A percentile compares a stretch with the other conserved stretches of the same genome.
Evolutionary conservation across 75 land plant species (phyloP).

Genomic region (Chamaecyparis obtusa): DNA sequence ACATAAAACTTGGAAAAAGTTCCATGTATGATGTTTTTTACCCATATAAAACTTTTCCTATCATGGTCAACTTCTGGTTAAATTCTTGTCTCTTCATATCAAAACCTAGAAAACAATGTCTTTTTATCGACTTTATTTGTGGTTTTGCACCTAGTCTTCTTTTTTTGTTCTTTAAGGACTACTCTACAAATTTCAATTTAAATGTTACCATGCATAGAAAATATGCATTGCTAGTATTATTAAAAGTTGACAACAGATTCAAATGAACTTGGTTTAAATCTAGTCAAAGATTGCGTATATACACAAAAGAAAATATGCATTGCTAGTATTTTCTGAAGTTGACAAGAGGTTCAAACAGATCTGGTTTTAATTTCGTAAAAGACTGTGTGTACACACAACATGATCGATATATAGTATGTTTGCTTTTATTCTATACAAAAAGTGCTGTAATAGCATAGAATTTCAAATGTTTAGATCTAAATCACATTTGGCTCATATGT

Average conservation of each 20-base stretch:
- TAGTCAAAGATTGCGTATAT: not conserved
- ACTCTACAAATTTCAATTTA: not conserved
- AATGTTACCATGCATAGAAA: not conserved
- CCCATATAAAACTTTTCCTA: no score
- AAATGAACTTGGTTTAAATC: not conserved
- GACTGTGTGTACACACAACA: not conserved
- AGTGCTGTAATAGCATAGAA: not conserved
- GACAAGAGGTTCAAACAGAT: not conserved
- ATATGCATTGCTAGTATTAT: not conserved
- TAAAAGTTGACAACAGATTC: not conserved
- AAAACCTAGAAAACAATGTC: not conserved
- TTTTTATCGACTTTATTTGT: not conserved
- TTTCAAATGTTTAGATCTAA: not conserved
- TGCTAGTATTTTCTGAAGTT: not conserved
- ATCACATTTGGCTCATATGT: slow-evolving; percentile 1
- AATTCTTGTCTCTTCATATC: not conserved
- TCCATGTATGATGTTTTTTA: no score
- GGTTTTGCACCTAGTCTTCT: not conserved
- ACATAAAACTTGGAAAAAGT: no score
- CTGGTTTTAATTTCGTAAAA: not conserved
- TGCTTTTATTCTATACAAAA: not conserved
- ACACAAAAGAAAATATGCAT: not conserved
- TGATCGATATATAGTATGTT: not conserved
- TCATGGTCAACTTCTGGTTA: no score
- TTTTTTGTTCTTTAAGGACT: not conserved